A percentile compares a stretch with the other conserved stretches of the same genome.
phyloP scores from a whole-genome alignment of 106 monocot species.

The Gastrodia elata region DNA sequence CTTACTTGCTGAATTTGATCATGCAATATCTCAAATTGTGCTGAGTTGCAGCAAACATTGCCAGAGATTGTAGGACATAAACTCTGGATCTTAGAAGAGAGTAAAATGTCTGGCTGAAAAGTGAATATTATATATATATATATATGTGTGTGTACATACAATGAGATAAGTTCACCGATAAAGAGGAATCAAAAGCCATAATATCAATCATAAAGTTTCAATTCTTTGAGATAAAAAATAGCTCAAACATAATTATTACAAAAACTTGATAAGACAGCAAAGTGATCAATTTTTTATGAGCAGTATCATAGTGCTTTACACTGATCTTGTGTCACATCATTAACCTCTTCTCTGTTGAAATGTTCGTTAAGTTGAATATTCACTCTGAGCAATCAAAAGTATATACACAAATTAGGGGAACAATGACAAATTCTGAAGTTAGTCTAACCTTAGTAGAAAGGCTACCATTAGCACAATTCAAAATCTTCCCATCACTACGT shows the following conservation, averaged over 20 bases:
- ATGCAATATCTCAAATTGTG: conserved; percentile 84
- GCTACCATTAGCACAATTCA: conserved; percentile 46
- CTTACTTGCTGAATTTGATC: conserved; percentile 89
- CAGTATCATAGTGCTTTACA: not conserved
- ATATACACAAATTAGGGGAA: not conserved
- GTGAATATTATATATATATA: too few species aligned
- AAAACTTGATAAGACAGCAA: not conserved
- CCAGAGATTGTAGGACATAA: conserved; percentile 88
- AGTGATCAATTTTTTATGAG: conserved; percentile 2
- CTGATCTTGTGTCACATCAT: not conserved
- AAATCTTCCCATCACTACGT: conserved; percentile 66
- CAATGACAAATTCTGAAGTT: not conserved
- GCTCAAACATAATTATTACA: not conserved
- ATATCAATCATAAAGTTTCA: not conserved
- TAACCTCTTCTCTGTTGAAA: too few species aligned
- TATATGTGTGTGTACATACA: not conserved
- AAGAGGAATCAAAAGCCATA: not conserved
- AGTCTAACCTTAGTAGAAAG: conserved; percentile 54
- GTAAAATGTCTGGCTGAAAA: conserved; percentile 75
- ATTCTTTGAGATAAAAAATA: not conserved
- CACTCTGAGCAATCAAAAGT: not conserved
- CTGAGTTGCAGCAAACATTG: conserved; percentile 68
- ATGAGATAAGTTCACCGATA: not conserved
- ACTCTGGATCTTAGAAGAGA: conserved; percentile 92
- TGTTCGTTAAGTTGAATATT: not conserved